Evolutionary conservation across 805 yeast genomes (phyloP).

Genomic region (Wickerhamiella brachini): DNA sequence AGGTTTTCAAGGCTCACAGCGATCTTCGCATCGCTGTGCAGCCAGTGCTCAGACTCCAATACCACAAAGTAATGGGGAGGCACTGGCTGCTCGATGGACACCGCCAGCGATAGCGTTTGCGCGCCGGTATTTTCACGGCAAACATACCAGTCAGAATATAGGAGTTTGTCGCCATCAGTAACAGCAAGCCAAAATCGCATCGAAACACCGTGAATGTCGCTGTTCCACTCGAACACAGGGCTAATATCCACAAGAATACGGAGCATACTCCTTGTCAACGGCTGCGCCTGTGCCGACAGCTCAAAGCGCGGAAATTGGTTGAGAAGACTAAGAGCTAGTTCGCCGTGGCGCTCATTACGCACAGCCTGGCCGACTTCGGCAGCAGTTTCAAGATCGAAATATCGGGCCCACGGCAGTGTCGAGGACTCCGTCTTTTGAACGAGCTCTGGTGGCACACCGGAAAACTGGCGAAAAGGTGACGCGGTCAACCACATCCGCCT

Average conservation of each 20-base stretch:
- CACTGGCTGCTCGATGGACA: conserved; percentile 40
- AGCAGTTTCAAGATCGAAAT: conserved; percentile 48
- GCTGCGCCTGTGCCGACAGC: conserved; percentile 51
- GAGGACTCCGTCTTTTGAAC: conserved; percentile 66
- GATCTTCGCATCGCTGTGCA: conserved; percentile 50
- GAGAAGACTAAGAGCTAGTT: conserved; percentile 36
- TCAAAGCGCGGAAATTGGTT: conserved; percentile 59
- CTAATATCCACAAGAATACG: conserved; percentile 50
- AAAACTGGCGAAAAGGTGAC: conserved; percentile 78
- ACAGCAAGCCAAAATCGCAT: conserved; percentile 60
- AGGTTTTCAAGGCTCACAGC: conserved; percentile 45
- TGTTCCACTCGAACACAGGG: conserved; percentile 75
- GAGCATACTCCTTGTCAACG: conserved; percentile 58
- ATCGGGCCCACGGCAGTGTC: conserved; percentile 69
- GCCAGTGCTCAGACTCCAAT: conserved; percentile 71
- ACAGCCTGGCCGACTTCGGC: conserved; percentile 76
- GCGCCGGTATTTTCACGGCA: conserved; percentile 38
- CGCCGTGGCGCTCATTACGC: conserved; percentile 54
- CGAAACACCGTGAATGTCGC: conserved; percentile 41
- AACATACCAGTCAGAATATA: conserved; percentile 43
- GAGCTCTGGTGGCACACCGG: conserved; percentile 53
- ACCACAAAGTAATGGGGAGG: conserved; percentile 69
- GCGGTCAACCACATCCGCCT: conserved; percentile 70
- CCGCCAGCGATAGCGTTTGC: conserved; percentile 44
- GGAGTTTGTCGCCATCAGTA: conserved; percentile 64